phyloP scores from a whole-genome alignment of 148 eudicot species.

The Oxyria digyna region DNA sequence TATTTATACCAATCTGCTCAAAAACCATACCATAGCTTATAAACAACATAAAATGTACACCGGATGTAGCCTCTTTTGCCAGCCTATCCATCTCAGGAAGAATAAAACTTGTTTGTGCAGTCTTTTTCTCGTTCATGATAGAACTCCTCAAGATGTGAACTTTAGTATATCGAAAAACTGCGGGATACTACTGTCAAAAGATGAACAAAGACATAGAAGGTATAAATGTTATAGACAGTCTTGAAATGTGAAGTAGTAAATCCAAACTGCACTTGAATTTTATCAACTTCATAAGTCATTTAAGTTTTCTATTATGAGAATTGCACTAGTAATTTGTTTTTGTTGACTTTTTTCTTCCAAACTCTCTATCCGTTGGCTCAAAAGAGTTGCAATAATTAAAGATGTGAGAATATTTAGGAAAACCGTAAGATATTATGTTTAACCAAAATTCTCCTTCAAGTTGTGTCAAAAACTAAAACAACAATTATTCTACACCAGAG shows the following conservation, averaged over 20 bases:
- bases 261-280: no score
- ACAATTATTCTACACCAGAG: no score
- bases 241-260: background rate
- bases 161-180: conserved; percentile 61
- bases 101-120: conserved; percentile 44
- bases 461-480: no score
- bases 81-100: conserved; percentile 84
- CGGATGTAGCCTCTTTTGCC: conserved; percentile 54
- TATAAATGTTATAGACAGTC: background rate
- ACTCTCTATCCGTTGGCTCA: no score
- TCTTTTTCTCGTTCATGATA: conserved; percentile 34
- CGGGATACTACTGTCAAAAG: conserved; percentile 54
- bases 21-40: conserved; percentile 64
- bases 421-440: no score
- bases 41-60: conserved; percentile 54
- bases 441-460: no score
- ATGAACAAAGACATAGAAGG: conserved; percentile 19
- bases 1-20: conserved; percentile 5
- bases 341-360: no score
- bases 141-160: conserved; percentile 36
- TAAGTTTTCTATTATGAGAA: no score
- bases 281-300: no score
- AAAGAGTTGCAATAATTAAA: no score
- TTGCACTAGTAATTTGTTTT: no score
- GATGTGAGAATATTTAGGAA: no score